A percentile compares a stretch with the other conserved stretches of the same genome.
Conservation (phyloP, 2,329 filamentous ascomycete species). For the Acrocalymma vagum region DNA sequence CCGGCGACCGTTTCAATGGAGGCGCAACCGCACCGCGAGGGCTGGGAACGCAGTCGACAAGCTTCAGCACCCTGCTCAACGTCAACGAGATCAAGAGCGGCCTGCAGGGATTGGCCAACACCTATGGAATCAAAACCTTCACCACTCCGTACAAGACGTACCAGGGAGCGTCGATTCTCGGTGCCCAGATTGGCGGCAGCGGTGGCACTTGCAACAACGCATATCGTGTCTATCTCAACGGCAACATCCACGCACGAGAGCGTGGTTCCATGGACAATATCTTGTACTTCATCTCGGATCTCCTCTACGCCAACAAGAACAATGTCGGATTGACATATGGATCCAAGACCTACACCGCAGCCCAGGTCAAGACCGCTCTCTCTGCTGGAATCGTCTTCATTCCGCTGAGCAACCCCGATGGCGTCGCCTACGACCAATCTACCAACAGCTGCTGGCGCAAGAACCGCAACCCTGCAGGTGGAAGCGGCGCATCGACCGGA, state of each 20-base stretch:
- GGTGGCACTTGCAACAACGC: slow-evolving; percentile 51
- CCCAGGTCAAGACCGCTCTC: slow-evolving; percentile 61
- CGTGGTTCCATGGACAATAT: slow-evolving; percentile 65
- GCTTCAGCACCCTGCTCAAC: slow-evolving; percentile 57
- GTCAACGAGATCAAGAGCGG: slow-evolving; percentile 56
- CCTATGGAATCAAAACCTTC: slow-evolving; percentile 54
- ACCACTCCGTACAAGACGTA: slow-evolving; percentile 55
- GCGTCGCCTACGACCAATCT: slow-evolving; percentile 45
- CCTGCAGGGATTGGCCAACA: slow-evolving; percentile 52
- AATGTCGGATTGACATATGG: slow-evolving; percentile 62
- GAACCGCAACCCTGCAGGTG: slow-evolving; percentile 49
- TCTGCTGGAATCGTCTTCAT: slow-evolving; percentile 63
- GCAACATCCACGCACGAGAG: slow-evolving; percentile 66
- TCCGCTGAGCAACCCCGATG: slow-evolving; percentile 46
- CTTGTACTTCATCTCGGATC: slow-evolving; percentile 66
- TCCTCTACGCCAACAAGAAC: slow-evolving; percentile 62
- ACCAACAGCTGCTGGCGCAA: slow-evolving; percentile 45
- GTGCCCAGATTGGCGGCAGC: slow-evolving; percentile 53
- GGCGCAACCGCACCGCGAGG: slow-evolving; percentile 53
- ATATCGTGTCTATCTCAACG: slow-evolving; percentile 62
- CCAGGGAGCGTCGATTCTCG: slow-evolving; percentile 52
- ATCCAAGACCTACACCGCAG: slow-evolving; percentile 59
- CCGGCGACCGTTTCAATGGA: slow-evolving; percentile 52
- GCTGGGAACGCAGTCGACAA: slow-evolving; percentile 50
- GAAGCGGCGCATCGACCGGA: slow-evolving; percentile 33